phyloP scores from a whole-genome alignment of 2,329 filamentous ascomycete species.

The Botrytis medusae region DNA sequence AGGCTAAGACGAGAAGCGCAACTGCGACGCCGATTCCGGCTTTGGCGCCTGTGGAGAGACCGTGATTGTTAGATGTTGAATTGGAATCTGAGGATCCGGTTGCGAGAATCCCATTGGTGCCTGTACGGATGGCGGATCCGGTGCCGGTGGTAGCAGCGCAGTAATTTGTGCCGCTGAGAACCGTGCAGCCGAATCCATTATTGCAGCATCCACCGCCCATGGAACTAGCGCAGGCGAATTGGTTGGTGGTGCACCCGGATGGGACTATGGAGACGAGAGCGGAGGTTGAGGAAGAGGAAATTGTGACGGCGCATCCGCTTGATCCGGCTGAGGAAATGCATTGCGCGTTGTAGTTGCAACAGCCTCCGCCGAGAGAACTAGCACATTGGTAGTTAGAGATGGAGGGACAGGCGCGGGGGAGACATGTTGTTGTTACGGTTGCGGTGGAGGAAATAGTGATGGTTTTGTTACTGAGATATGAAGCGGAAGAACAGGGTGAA shows the following conservation, averaged over 20 bases:
- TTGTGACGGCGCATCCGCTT: conserved; percentile 22
- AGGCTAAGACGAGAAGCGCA: conserved; percentile 45
- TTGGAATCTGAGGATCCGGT: neutral
- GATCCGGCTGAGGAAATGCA: conserved; percentile 45
- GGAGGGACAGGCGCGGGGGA: conserved; percentile 38
- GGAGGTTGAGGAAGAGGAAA: conserved; percentile 29
- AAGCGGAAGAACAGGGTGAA: conserved; percentile 36
- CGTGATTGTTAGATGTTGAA: conserved; percentile 8
- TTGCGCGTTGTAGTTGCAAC: conserved; percentile 48
- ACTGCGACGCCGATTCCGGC: conserved; percentile 58
- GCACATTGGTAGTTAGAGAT: conserved; percentile 40
- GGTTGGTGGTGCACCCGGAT: conserved; percentile 47
- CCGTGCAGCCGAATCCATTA: conserved; percentile 46
- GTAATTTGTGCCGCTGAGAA: conserved; percentile 41
- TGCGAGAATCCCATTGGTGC: conserved; percentile 8
- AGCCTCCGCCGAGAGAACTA: conserved; percentile 41
- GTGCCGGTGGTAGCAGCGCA: conserved; percentile 42
- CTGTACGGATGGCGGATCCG: conserved; percentile 36
- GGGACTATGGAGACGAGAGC: conserved; percentile 38
- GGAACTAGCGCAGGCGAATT: conserved; percentile 45
- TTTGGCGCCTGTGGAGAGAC: conserved; percentile 51
- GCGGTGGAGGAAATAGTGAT: conserved; percentile 27
- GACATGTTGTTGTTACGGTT: conserved; percentile 36
- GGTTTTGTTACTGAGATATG: conserved; percentile 40
- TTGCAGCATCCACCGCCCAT: conserved; percentile 53